These are phyloP conservation scores for Coccinonectria pachysandricola DNA, from an alignment of 2,329 filamentous ascomycete species.

Conservation along the genomic window DNA sequence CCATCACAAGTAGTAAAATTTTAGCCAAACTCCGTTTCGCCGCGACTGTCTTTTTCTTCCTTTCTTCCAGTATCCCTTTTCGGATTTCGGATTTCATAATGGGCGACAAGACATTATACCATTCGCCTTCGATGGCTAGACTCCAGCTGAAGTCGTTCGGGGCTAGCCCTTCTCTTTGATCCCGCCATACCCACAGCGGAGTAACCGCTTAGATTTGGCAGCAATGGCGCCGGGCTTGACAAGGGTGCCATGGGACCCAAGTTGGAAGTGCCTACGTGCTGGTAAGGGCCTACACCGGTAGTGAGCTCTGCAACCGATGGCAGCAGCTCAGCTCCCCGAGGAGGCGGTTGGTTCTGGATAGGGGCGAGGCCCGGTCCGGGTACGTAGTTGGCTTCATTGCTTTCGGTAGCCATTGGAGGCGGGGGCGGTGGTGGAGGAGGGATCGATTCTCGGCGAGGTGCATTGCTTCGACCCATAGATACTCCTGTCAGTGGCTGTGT, in stretches of 20 bases:
- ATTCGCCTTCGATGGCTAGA: constrained; percentile 32
- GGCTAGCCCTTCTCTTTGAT: constrained; percentile 39
- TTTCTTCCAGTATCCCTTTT: too few species aligned
- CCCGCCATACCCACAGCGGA: constrained; percentile 30
- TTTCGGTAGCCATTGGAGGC: constrained; percentile 20
- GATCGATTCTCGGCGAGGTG: constrained; percentile 32
- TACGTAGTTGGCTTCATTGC: constrained; percentile 22
- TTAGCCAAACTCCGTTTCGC: too few species aligned
- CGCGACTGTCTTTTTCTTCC: too few species aligned
- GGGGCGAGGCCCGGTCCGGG: constrained; percentile 38
- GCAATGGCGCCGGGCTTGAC: constrained; percentile 25
- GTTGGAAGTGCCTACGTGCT: too few species aligned
- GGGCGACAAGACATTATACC: too few species aligned
- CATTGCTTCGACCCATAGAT: constrained; percentile 25
- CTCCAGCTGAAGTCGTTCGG: constrained; percentile 34
- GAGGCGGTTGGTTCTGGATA: constrained; percentile 36
- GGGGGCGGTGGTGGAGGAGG: constrained; percentile 20
- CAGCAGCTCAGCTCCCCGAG: constrained; percentile 36
- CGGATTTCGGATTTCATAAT: too few species aligned
- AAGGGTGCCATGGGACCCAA: too few species aligned
- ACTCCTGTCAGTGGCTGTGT: constrained; percentile 22
- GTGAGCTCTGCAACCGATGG: constrained; percentile 54
- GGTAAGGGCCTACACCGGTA: constrained; percentile 51
- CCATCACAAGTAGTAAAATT: too few species aligned
- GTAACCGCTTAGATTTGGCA: constrained; percentile 25